Evolutionary conservation across 768 basidiomycete genomes (phyloP), one percentile per base, ranked within the genome.

Genomic region (Solioccasus polychromus): DNA sequence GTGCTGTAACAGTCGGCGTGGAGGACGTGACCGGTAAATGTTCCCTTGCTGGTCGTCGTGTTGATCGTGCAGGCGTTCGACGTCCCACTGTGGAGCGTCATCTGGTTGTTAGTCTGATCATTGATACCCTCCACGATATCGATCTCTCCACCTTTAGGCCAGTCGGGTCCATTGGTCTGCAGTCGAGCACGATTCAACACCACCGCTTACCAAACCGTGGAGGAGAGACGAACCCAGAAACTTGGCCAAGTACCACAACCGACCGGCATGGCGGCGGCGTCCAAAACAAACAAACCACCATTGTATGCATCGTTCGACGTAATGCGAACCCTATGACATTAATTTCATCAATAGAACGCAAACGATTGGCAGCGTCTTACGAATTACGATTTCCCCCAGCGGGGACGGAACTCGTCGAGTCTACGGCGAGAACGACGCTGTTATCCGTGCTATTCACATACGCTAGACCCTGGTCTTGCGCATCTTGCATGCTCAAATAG

Each of bases 121-220:
- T 89, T 76, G 44, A 88, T 78, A 12, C 85, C 83, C 60, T 91
- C 88, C 9, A 89, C 61, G 39, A 87, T 77, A 55, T 90, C 88
- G 44, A 87, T 82, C 63, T 88, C 85, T 49, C 79, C 81, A 20
- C 47, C 64, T 18, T 24, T 8, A 3, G 79, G 79, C 80, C 80
- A 83, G 38, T 74, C 60, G 0, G 76, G 74, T 7, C 80, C 79
- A 30, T 72, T 66, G 6, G 73, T 68, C 68, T 70, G 41, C 18
- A 11, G 4, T 36, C 25, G 8, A 28, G 14, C 22, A 11, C n/a
- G 22, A 18, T 20, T 43, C 8, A 57, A 44, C 11, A 7, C 6
- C 17, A 17, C 18, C 14, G 3, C 20, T 15, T 18, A 20, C 7
- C 11, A 17, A 28, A 30, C n/a, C 6, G 24, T 34, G 7, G 8